Conservation (phyloP, 176 grass and related monocot species). For the Echinochloa phyllopogon region DNA sequence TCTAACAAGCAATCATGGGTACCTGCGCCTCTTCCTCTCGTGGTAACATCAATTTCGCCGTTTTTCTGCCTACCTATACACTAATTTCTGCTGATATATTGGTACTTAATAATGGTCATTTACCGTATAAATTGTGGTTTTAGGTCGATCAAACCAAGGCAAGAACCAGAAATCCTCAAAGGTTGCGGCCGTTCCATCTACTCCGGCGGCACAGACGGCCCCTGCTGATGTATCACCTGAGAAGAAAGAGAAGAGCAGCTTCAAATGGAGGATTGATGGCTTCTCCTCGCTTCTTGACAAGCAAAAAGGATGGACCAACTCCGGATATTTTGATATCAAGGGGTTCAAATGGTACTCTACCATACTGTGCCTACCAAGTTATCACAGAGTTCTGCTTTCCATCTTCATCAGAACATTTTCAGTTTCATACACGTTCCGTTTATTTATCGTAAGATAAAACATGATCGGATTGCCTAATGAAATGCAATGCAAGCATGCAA, state of each 20-base stretch:
- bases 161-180: constrained; percentile 24
- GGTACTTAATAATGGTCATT: background rate
- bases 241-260: constrained; percentile 12
- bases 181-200: constrained; percentile 11
- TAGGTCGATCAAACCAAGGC: constrained; percentile 6
- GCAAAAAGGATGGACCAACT: constrained; percentile 30
- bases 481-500: background rate
- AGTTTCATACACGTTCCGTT: background rate
- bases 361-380: background rate
- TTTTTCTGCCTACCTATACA: background rate
- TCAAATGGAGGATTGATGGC: constrained; percentile 29
- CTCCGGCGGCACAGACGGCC: background rate
- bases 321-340: constrained; percentile 12
- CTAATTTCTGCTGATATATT: background rate
- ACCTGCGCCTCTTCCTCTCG: constrained; percentile 13
- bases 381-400: background rate
- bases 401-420: background rate
- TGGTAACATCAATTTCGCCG: background rate
- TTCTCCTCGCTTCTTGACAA: constrained; percentile 35
- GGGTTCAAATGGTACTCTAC: constrained; percentile 10
- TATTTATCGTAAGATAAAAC: background rate
- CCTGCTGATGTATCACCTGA: background rate
- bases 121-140: background rate
- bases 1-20: constrained; percentile 25
- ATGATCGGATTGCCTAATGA: background rate